Evolutionary conservation across 345 rosid genomes (phyloP).

Genomic region (Bretschneidera sinensis): DNA sequence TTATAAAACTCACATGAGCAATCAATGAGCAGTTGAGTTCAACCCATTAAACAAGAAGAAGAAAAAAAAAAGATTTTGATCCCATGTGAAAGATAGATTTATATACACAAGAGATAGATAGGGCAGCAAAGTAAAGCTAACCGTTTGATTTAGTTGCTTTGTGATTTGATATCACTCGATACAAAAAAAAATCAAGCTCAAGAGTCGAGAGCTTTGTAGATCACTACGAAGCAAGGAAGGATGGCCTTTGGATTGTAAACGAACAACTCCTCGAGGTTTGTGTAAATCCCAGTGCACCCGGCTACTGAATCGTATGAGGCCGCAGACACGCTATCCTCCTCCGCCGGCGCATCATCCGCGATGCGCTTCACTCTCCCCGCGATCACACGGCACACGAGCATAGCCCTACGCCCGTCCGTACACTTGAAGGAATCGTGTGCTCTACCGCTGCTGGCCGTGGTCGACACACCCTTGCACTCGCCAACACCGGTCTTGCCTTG

Average conservation of each 20-base stretch:
- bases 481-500: slow-evolving; percentile 32
- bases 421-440: slow-evolving; percentile 70
- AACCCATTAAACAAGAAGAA: too few relatives aligned
- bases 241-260: slow-evolving; percentile 86
- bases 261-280: slow-evolving; percentile 75
- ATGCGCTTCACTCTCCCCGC: slow-evolving; percentile 74
- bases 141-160: too few relatives aligned
- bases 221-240: slow-evolving; percentile 92
- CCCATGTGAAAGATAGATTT: too few relatives aligned
- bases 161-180: too few relatives aligned
- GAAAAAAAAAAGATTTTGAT: too few relatives aligned
- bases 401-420: slow-evolving; percentile 67
- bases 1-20: too few relatives aligned
- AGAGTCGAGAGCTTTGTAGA: slow-evolving; percentile 63
- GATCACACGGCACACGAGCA: slow-evolving; percentile 96
- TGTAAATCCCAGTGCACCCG: slow-evolving; percentile 58
- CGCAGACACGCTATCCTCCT: slow-evolving; percentile 25
- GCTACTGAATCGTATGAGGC: slow-evolving; percentile 80
- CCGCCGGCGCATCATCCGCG: slow-evolving; percentile 34
- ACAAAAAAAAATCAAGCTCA: too few relatives aligned
- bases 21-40: too few relatives aligned
- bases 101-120: too few relatives aligned
- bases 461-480: slow-evolving; percentile 43
- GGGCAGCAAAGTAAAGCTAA: too few relatives aligned
- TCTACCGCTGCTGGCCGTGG: slow-evolving; percentile 96